Conservation (phyloP, 257 asterid genomes). For the Solanum sitiens region DNA sequence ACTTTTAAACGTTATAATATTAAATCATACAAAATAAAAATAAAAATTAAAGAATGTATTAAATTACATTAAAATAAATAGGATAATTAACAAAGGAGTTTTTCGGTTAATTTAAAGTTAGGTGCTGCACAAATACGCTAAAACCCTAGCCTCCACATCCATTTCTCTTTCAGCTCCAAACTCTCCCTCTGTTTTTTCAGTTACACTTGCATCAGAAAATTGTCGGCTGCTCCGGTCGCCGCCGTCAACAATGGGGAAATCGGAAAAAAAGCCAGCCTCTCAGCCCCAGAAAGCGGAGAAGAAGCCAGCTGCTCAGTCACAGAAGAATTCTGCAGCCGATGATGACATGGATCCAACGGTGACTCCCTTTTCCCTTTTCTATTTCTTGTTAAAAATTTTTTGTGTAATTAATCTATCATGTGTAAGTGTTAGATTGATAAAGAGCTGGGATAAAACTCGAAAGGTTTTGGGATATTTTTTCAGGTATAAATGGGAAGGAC, state of each 20-base stretch:
- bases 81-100: background rate
- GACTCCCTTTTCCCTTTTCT: background rate
- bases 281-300: background rate
- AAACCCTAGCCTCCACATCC: background rate
- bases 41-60: background rate
- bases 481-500: background rate
- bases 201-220: background rate
- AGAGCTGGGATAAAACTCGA: background rate
- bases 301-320: conserved; percentile 25
- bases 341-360: conserved; percentile 82
- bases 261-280: background rate
- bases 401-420: background rate
- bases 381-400: background rate
- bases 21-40: too few species aligned
- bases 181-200: background rate
- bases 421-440: background rate
- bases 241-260: background rate
- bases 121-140: background rate
- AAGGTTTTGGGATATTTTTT: background rate
- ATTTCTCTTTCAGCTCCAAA: background rate
- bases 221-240: background rate
- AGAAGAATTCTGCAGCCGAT: conserved; percentile 42
- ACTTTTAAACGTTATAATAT: too few species aligned
- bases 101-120: background rate
- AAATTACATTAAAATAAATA: too few species aligned